A percentile compares a stretch with the other conserved stretches of the same genome.
phyloP scores from a whole-genome alignment of 306 rosid genomes.

The Senna tora region DNA sequence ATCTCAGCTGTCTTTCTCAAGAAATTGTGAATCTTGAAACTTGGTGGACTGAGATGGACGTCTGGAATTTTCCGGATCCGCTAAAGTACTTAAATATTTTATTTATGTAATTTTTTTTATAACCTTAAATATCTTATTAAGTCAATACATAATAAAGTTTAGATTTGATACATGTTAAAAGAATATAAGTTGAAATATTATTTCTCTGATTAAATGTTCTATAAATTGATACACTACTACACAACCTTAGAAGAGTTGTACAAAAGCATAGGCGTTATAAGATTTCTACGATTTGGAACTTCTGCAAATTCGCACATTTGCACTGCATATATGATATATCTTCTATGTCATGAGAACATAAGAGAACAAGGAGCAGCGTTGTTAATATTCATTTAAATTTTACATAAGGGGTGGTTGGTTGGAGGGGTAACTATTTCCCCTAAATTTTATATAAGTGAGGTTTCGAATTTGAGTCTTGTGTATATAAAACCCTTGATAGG shows the following conservation, averaged over 20 bases:
- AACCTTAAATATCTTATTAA: background rate
- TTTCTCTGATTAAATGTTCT: background rate
- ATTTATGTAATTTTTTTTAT: too few relatives aligned
- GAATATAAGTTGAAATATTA: background rate
- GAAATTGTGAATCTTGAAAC: too few relatives aligned
- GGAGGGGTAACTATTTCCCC: too few relatives aligned
- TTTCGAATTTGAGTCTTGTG: too few relatives aligned
- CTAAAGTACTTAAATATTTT: too few relatives aligned
- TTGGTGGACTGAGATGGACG: too few relatives aligned
- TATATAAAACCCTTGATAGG: too few relatives aligned
- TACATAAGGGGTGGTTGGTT: too few relatives aligned
- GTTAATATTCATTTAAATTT: conserved; percentile 2
- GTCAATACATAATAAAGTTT: background rate
- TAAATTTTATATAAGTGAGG: too few relatives aligned
- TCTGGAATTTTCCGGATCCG: too few relatives aligned
- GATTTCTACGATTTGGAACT: background rate
- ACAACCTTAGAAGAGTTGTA: background rate
- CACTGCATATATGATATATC: background rate
- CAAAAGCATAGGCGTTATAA: background rate
- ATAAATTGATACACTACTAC: background rate
- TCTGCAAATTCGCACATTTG: background rate
- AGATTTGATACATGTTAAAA: background rate
- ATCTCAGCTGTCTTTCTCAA: too few relatives aligned
- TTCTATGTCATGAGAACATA: conserved; percentile 13
- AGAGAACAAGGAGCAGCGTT: background rate